A percentile compares a stretch with the other conserved stretches of the same genome.
These are phyloP conservation scores for Phaeosphaeriaceae sp. DNA, from an alignment of 2,329 filamentous ascomycete species.

Conservation along the genomic window DNA sequence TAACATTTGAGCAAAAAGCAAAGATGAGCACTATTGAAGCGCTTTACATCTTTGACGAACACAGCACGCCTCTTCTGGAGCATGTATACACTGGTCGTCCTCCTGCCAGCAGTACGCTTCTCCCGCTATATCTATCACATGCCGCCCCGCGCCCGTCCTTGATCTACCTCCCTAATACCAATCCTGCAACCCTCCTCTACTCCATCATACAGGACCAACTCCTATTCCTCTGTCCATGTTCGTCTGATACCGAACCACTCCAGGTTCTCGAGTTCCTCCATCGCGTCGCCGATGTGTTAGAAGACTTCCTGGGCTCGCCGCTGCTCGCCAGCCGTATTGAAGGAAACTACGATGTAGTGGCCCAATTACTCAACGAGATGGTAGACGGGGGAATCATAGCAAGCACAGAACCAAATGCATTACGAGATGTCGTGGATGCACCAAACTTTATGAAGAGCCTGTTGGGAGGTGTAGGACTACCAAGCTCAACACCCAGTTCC, in stretches of 20 bases:
- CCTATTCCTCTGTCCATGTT: conserved; percentile 83
- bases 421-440: conserved; percentile 90
- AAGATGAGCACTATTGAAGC: conserved; percentile 81
- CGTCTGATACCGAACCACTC: conserved; percentile 85
- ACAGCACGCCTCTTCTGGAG: conserved; percentile 81
- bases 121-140: conserved; percentile 87
- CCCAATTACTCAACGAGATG: conserved; percentile 93
- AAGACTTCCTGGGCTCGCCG: conserved; percentile 91
- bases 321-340: conserved; percentile 87
- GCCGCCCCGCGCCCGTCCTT: conserved; percentile 81
- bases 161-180: conserved; percentile 81
- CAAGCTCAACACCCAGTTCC: conserved; percentile 54
- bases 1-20: conserved; percentile 19
- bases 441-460: conserved; percentile 90
- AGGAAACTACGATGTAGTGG: conserved; percentile 88
- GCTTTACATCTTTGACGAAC: conserved; percentile 95
- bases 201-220: conserved; percentile 86
- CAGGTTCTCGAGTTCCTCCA: conserved; percentile 94
- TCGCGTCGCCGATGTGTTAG: conserved; percentile 87
- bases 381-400: conserved; percentile 90
- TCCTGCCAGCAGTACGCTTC: conserved; percentile 74
- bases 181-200: conserved; percentile 87
- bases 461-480: conserved; percentile 83
- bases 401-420: conserved; percentile 90
- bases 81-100: conserved; percentile 87